Evolutionary conservation across 2,329 filamentous ascomycete species (phyloP), one percentile per base, ranked within the genome.

Genomic region (Cladophialophora yegresii): DNA sequence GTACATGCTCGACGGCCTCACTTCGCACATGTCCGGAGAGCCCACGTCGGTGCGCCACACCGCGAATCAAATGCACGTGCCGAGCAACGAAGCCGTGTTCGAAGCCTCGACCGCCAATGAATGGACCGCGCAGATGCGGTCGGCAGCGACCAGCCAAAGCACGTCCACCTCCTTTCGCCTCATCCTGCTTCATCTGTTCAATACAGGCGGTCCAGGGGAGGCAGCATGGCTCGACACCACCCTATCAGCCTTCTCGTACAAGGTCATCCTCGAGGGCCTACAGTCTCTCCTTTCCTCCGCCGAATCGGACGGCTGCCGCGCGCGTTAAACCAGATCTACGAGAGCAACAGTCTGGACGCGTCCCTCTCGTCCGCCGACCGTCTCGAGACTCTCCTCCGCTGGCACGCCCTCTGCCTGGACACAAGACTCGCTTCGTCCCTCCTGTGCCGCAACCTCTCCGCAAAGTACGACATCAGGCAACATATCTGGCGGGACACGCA

Each of bases 361-460:
- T 74, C 75, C 47, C 73, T 78, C 30, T 75, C 75, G 1, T 69
- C 73, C 1, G 71, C 73, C 0, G 79, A 81, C 56, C 69, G 74
- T 33, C 72, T 78, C 0, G 79, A 80, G 62, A 73, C 77, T 0
- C 72, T 80, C 7, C 69, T 81, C 0, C 75, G 78, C 40, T 81
- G 79, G 79, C 79, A 81, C 54, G 75, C 78, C 0, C 76, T 80
- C 30, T 80, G 78, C 43, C 74, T 81, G 0, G 77, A 81, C 64
- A 75, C 75, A 0, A 75, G 76, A 71, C 74, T 77, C 23, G 75
- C 78, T 65, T 79, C 79, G 0, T 76, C 77, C 0, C 65, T 75
- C 2, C 74, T 81, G 4, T 78, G 75, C 54, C 72, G 76, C 10
- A 71, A 76, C 28, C 70, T 81, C 6, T 81, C 79, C 62, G 72